Conservation (phyloP, 2,329 filamentous ascomycete genomes). For the Fusarium gaditjirri region DNA sequence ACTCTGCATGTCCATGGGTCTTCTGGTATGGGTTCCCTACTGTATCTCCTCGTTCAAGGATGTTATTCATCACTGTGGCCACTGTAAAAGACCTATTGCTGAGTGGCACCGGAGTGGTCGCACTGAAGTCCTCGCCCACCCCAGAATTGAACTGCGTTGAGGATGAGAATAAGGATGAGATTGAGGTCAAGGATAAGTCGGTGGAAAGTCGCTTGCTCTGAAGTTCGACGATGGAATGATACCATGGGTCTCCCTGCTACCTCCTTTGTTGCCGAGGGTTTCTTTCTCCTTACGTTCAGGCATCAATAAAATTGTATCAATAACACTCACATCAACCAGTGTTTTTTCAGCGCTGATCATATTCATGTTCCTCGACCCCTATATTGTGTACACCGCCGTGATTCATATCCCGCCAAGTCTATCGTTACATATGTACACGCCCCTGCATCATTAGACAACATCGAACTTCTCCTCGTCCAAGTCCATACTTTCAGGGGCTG, state of each 20-base stretch:
- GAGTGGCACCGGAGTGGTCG: slow-evolving; percentile 36
- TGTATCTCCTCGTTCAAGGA: slow-evolving; percentile 33
- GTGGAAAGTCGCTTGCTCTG: neutral
- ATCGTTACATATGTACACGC: slow-evolving; percentile 11
- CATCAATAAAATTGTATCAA: neutral
- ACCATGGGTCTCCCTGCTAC: neutral
- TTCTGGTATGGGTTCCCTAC: slow-evolving; percentile 10
- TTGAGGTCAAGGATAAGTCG: neutral
- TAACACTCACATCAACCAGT: neutral
- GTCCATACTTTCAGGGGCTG: slow-evolving; percentile 46
- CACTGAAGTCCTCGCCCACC: slow-evolving; percentile 30
- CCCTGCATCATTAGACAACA: slow-evolving; percentile 36
- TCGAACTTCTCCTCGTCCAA: slow-evolving; percentile 50
- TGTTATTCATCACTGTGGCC: slow-evolving; percentile 37
- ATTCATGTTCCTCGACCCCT: neutral
- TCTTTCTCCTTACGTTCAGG: neutral
- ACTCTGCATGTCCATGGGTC: too few relatives aligned
- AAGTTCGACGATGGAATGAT: neutral
- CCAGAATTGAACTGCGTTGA: neutral
- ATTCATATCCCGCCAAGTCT: neutral
- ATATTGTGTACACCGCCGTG: neutral
- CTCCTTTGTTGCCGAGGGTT: neutral
- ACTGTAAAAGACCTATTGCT: slow-evolving; percentile 35
- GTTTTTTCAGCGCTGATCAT: neutral
- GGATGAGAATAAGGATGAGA: neutral